Conservation (phyloP, 371 early-diverging fungal species). For the Rhizopus stolonifer region DNA sequence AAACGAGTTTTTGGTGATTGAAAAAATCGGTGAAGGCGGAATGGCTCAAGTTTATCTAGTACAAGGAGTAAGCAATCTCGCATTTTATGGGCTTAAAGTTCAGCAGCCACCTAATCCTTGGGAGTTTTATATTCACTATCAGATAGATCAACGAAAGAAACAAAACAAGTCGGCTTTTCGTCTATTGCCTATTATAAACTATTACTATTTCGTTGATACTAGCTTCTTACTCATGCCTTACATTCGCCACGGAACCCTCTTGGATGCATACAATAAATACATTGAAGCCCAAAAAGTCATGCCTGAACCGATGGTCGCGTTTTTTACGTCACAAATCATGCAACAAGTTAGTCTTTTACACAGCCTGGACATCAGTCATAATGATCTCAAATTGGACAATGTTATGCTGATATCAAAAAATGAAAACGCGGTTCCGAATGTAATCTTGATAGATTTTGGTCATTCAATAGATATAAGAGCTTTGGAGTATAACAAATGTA, state of each 20-base stretch:
- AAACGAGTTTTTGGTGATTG: conserved; percentile 14
- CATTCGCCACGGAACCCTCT: conserved; percentile 28
- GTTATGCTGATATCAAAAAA: conserved; percentile 25
- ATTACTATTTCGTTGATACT: conserved; percentile 25
- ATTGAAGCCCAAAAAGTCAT: conserved; percentile 13
- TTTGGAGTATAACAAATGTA: conserved; percentile 5
- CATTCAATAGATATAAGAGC: conserved; percentile 31
- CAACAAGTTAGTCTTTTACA: conserved; percentile 33
- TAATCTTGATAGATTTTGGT: conserved; percentile 52
- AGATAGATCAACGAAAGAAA: conserved; percentile 14
- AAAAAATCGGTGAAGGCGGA: conserved; percentile 44
- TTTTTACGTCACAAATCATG: conserved; percentile 27
- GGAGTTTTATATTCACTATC: conserved; percentile 47
- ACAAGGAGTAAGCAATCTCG: neutral
- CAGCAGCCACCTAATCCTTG: conserved; percentile 39
- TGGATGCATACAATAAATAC: conserved; percentile 33
- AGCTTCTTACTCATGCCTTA: conserved; percentile 36
- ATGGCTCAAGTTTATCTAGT: conserved; percentile 37
- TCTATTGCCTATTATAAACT: conserved; percentile 4
- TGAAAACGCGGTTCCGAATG: conserved; percentile 9
- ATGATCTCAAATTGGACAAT: conserved; percentile 54
- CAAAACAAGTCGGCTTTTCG: neutral
- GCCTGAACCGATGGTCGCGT: conserved; percentile 40
- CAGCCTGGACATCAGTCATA: conserved; percentile 33
- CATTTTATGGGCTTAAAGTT: conserved; percentile 31